Conservation (phyloP, 805 yeast genomes). For the Maudiozyma bulderi region DNA sequence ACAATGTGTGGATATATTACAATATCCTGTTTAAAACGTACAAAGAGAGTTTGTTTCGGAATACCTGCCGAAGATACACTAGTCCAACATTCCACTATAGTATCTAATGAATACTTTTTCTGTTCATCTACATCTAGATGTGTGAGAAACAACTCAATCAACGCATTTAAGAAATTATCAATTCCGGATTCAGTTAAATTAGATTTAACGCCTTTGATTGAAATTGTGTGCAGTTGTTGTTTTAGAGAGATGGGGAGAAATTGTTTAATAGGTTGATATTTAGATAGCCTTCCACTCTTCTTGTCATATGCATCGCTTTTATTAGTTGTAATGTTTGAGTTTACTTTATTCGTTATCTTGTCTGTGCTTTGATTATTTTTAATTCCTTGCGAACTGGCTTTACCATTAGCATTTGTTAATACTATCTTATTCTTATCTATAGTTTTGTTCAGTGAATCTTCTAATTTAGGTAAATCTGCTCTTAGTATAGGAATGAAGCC, state of each 20-base stretch:
- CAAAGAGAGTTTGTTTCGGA: constrained; percentile 13
- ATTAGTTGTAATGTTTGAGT: not conserved
- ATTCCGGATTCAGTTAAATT: constrained; percentile 6
- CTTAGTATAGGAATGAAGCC: constrained; percentile 23
- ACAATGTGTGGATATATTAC: not conserved
- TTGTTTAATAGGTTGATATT: constrained; percentile 14
- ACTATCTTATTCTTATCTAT: not conserved
- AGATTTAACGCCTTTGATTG: constrained; percentile 13
- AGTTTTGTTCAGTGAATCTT: constrained; percentile 6
- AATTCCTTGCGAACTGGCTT: too few species aligned
- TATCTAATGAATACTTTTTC: not conserved
- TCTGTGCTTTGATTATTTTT: too few species aligned
- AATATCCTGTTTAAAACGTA: constrained; percentile 7
- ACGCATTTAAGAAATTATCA: constrained; percentile 7
- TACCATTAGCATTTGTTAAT: not conserved
- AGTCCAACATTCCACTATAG: constrained; percentile 10
- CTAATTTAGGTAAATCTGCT: constrained; percentile 16
- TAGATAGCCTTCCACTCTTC: not conserved
- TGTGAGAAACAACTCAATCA: not conserved
- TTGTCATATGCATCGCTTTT: not conserved
- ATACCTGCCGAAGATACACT: constrained; percentile 8
- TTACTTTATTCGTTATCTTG: too few species aligned
- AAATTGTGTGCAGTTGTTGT: constrained; percentile 20
- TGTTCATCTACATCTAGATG: not conserved
- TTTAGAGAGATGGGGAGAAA: constrained; percentile 20